Evolutionary conservation across 2,329 filamentous ascomycete genomes (phyloP).

Genomic region (Lasiodiplodia theobromae): DNA sequence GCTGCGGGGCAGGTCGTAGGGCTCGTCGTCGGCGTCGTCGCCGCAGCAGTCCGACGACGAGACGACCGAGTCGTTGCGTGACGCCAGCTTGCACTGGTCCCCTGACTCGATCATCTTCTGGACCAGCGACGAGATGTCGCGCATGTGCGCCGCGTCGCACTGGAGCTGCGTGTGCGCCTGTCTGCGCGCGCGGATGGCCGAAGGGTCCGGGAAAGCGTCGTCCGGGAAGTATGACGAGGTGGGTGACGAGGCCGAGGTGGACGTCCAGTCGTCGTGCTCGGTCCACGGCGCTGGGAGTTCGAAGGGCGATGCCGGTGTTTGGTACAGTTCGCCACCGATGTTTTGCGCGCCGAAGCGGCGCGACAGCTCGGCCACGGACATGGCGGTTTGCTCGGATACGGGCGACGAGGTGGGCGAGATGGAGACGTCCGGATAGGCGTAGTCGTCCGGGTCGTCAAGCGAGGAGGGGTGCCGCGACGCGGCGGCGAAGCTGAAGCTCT

Average conservation of each 20-base stretch:
- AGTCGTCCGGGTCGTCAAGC: constrained; percentile 28
- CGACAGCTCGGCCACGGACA: constrained; percentile 30
- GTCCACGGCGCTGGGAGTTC: constrained; percentile 13
- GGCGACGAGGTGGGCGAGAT: constrained; percentile 30
- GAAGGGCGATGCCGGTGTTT: constrained; percentile 10
- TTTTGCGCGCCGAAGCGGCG: constrained; percentile 27
- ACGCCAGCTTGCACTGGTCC: constrained; percentile 48
- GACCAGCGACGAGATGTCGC: constrained; percentile 52
- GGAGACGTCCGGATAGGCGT: constrained; percentile 7
- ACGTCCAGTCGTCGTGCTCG: constrained; percentile 23
- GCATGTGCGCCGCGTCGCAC: constrained; percentile 48
- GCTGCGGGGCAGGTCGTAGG: constrained; percentile 41
- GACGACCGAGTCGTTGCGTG: constrained; percentile 31
- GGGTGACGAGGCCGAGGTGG: constrained; percentile 20
- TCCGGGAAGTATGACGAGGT: constrained; percentile 25
- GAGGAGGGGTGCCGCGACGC: constrained; percentile 37
- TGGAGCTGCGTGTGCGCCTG: constrained; percentile 51
- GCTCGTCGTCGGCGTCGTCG: constrained; percentile 41
- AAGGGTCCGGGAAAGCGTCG: constrained; percentile 27
- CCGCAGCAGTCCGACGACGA: constrained; percentile 15
- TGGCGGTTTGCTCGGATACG: constrained; percentile 6
- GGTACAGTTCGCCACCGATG: constrained; percentile 15
- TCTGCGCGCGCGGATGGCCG: constrained; percentile 48
- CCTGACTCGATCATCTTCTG: constrained; percentile 50
- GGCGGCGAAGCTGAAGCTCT: constrained; percentile 48